A percentile compares a stretch with the other conserved stretches of the same genome.
phyloP scores from a whole-genome alignment of 1,284 basidiomycete species.

The Xerocomus alliaceus region DNA sequence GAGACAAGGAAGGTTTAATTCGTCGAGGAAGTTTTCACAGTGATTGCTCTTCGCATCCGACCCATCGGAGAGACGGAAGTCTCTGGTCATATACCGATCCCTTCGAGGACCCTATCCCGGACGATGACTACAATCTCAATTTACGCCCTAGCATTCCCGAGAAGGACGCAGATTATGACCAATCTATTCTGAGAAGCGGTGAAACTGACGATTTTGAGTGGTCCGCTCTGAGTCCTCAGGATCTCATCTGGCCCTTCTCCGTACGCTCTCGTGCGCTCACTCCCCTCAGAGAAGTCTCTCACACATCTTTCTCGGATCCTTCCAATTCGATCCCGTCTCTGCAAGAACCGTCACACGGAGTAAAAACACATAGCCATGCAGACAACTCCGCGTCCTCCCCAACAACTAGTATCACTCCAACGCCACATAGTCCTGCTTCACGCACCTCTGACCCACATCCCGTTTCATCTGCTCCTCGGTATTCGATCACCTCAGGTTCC shows the following conservation, averaged over 20 bases:
- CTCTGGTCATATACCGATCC: slow-evolving; percentile 35
- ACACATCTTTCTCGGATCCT: slow-evolving; percentile 29
- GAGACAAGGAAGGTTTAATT: slow-evolving; percentile 28
- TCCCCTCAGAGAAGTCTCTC: slow-evolving; percentile 38
- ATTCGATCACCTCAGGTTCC: slow-evolving; percentile 29
- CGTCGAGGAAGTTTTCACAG: slow-evolving; percentile 23
- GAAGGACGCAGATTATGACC: slow-evolving; percentile 29
- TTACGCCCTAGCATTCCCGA: slow-evolving; percentile 21
- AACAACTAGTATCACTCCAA: slow-evolving; percentile 8
- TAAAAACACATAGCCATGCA: slow-evolving; percentile 38
- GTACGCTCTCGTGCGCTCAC: slow-evolving; percentile 37
- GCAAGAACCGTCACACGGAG: slow-evolving; percentile 33
- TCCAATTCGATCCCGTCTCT: slow-evolving; percentile 33
- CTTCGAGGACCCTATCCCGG: slow-evolving; percentile 33
- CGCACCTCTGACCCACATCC: slow-evolving; percentile 19
- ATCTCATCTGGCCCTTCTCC: slow-evolving; percentile 34
- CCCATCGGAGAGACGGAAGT: slow-evolving; percentile 21
- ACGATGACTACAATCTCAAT: slow-evolving; percentile 31
- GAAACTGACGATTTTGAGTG: slow-evolving; percentile 34
- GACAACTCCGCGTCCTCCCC: slow-evolving; percentile 19
- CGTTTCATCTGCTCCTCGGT: slow-evolving; percentile 11
- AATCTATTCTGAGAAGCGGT: slow-evolving; percentile 49
- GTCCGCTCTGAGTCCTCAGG: slow-evolving; percentile 34
- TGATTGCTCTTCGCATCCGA: slow-evolving; percentile 10
- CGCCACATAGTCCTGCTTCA: slow-evolving; percentile 22